phyloP scores from a whole-genome alignment of 208 protist genomes.

The Strigomonas culicis region DNA sequence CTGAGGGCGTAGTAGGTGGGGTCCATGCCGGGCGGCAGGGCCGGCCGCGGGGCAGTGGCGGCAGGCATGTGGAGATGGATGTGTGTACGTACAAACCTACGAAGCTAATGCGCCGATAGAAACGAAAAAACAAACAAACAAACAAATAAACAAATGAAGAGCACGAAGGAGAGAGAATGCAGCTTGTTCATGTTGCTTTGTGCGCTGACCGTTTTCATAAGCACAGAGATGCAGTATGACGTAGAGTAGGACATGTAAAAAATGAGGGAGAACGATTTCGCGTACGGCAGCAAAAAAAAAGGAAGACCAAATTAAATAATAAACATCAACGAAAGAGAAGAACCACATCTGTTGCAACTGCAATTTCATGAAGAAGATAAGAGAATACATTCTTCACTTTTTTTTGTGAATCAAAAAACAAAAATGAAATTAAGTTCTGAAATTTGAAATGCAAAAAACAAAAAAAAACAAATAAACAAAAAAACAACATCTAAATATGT shows the following conservation, averaged over 20 bases:
- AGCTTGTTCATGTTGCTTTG: not conserved
- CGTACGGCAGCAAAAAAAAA: not conserved
- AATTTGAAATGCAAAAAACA: not conserved
- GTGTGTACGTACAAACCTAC: not conserved
- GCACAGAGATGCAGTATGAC: not conserved
- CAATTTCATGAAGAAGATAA: not conserved
- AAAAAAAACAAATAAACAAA: slow-evolving; percentile 5
- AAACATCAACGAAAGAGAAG: not conserved
- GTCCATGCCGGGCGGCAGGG: slow-evolving; percentile 80
- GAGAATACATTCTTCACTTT: not conserved
- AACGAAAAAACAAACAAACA: slow-evolving; percentile 4
- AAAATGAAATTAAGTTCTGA: not conserved
- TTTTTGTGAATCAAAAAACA: not conserved
- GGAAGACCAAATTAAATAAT: not conserved
- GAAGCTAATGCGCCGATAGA: too few relatives aligned
- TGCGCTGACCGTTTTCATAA: too few relatives aligned
- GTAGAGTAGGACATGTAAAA: slow-evolving; percentile 6
- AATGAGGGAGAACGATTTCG: not conserved
- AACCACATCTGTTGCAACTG: slow-evolving; percentile 2
- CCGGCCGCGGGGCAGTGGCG: not conserved
- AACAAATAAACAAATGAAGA: slow-evolving; percentile 12
- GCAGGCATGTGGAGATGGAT: not conserved
- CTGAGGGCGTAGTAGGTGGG: slow-evolving; percentile 87
- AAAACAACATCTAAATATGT: not conserved
- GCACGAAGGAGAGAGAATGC: not conserved